Base-by-base conservation (phyloP, 306 rosid genomes). In the Argentina anserina region DNA sequence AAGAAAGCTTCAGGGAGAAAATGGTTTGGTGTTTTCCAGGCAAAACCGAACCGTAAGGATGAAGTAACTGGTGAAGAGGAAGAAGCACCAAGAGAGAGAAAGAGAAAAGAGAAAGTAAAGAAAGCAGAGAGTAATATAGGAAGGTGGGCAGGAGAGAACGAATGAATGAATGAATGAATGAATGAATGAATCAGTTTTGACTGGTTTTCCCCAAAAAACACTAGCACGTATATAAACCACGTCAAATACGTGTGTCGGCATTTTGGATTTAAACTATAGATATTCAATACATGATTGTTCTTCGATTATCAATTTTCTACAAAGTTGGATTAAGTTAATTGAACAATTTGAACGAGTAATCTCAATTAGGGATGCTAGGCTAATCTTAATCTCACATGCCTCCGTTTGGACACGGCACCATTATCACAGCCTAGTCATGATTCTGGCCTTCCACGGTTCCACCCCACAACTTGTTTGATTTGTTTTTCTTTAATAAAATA, bases 21-120 rank as follows among this genome's bases (percentile, higher is more conserved):
- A 47, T 17, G 11, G 33, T 75, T 29, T 15, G 43, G 59, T 37
- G 42, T n/a, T 13, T 45, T 29, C 1, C 26, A n/a, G 40, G 53
- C 2, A 11, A 67, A 45, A 60, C 33, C 69, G 46, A 59, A 34
- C 70, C 81, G 80, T 78, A 47, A 2, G 61, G 65, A 45, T 50
- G 31, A 77, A 64, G 73, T 15, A 64, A 79, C 81, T 67, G 74
- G 74, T 62, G 58, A 25, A 53, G 42, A 72, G 55, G 62, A 12
- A 50, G 28, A 13, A 55, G 31, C 64, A 29, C 64, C 14, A 17
- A 58, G 49, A 69, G 65, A 73, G 9, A 49, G 26, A 11, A 64
- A 63, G 56, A 53, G 26, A 1, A 20, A 42, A 10, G 33, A 28
- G 68, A 28, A 52, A 31, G 29, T 4, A 15, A 26, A 31, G 33